Evolutionary conservation across 768 basidiomycete genomes (phyloP).

Genomic region (Fistulinella prunicolor): DNA sequence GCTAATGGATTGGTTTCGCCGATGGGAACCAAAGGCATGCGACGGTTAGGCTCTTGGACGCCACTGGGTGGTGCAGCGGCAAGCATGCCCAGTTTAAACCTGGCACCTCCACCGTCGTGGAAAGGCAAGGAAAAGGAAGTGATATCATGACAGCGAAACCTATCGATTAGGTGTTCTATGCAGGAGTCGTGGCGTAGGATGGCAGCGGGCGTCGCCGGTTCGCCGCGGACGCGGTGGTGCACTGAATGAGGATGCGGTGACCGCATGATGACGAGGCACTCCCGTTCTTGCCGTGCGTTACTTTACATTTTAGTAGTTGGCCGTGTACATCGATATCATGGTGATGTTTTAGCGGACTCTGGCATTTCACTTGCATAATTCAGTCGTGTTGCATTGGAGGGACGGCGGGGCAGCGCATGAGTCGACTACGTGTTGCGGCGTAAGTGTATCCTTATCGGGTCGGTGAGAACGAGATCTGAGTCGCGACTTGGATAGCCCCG

Average conservation of each 20-base stretch:
- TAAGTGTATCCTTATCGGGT: too few relatives aligned
- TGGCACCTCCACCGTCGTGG: conserved; percentile 35
- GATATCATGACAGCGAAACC: conserved; percentile 8
- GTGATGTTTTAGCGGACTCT: not conserved
- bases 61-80: conserved; percentile 30
- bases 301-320: too few relatives aligned
- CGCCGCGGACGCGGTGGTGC: not conserved
- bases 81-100: conserved; percentile 40
- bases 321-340: not conserved
- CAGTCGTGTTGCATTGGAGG: not conserved
- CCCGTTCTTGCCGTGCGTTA: too few relatives aligned
- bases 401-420: too few relatives aligned
- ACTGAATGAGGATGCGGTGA: too few relatives aligned
- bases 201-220: conserved; percentile 1
- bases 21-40: conserved; percentile 29
- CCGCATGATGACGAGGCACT: too few relatives aligned
- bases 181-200: not conserved
- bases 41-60: conserved; percentile 40
- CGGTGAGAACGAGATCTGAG: too few relatives aligned
- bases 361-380: not conserved
- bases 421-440: too few relatives aligned
- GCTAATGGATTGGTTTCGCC: conserved; percentile 14
- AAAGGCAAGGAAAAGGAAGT: conserved; percentile 49
- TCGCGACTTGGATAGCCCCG: too few relatives aligned
- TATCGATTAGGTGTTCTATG: not conserved